Conservation (phyloP, 1,139 yeast genomes). For the Nadsonia commutata region DNA sequence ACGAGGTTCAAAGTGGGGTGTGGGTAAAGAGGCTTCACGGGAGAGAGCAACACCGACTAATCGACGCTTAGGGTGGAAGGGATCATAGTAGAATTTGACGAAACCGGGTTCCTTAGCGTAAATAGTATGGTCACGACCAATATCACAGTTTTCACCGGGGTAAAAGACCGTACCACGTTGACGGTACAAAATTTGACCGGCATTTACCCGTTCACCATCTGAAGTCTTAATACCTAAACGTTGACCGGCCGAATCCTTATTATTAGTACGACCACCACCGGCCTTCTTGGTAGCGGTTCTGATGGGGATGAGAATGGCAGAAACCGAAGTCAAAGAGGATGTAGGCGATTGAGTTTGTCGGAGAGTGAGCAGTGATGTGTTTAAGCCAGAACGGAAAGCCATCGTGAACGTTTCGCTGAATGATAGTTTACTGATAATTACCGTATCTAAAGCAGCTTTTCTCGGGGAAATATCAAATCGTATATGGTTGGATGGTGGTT, state of each 20-base stretch:
- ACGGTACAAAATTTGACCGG: constrained; percentile 86
- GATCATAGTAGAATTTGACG: constrained; percentile 82
- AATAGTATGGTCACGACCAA: constrained; percentile 89
- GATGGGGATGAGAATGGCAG: constrained; percentile 18
- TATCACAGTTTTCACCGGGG: constrained; percentile 80
- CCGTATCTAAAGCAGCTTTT: too few species aligned
- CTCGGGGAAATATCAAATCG: too few species aligned
- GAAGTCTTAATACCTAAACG: constrained; percentile 81
- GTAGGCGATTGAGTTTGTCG: neutral
- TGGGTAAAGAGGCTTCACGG: constrained; percentile 53
- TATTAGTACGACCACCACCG: constrained; percentile 84
- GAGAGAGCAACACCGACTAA: constrained; percentile 77
- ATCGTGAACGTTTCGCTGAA: too few species aligned
- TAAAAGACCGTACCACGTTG: constrained; percentile 95
- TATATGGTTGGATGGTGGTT: neutral
- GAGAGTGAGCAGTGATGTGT: neutral
- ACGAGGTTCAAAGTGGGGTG: constrained; percentile 80
- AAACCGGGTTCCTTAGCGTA: constrained; percentile 87
- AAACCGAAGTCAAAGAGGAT: neutral
- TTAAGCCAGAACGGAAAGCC: neutral
- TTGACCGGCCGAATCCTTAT: constrained; percentile 92
- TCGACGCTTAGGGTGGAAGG: constrained; percentile 90
- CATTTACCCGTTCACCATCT: constrained; percentile 51
- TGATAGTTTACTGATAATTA: too few species aligned
- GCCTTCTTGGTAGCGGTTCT: constrained; percentile 92